Base-by-base conservation (phyloP, 169 alveolate species). In the Plasmodium knowlesi region DNA sequence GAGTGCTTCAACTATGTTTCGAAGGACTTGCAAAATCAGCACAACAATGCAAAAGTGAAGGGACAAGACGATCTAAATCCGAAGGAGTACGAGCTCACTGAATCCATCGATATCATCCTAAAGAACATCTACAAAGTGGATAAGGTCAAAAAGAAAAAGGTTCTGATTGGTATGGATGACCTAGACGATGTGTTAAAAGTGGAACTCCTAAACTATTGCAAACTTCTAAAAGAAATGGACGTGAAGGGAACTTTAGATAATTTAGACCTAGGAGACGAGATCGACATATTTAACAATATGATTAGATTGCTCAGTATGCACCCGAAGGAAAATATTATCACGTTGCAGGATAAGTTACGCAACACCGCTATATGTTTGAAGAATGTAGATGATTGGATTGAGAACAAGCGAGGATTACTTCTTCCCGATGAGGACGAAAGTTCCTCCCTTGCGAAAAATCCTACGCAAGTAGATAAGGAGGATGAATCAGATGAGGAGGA, bases 391-490 rank as follows among this genome's bases (percentile, higher is more conserved):
- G 30, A 39, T 12, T 84, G 92, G 92, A 34, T 19, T 28, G 30
- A 84, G 9, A 84, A 84, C n/a, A 84, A 71, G 71, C 43, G 79
- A 30, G 92, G 92, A 25, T 84, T 84, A 71, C 5, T 84, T 53
- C 50, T 84, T 71, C 92, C 92, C 9, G 67, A 84, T 16, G 43
- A 10, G 41, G 12, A 9, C 12, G 37, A 70, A 70, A 37, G 1
- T 0, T n/a, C 57, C 0, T 12, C 25, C 2, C 16, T 71, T 22
- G 54, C 37, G 32, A 5, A 4, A 3, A 3, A 5, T 5, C 28
- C 73, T 39, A 80, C 28, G 0, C 9, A n/a, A 16, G 5, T 14
- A 16, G n/a, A 19, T 5, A 32, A 32, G 39, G 39, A 32, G 39
- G 39, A 32, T 3, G 39, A 32, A 1, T 30, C 70, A 0, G 34